Evolutionary conservation across 169 alveolate species (phyloP), one percentile per base, ranked within the genome.

Genomic region (Plasmodium chabaudi): DNA sequence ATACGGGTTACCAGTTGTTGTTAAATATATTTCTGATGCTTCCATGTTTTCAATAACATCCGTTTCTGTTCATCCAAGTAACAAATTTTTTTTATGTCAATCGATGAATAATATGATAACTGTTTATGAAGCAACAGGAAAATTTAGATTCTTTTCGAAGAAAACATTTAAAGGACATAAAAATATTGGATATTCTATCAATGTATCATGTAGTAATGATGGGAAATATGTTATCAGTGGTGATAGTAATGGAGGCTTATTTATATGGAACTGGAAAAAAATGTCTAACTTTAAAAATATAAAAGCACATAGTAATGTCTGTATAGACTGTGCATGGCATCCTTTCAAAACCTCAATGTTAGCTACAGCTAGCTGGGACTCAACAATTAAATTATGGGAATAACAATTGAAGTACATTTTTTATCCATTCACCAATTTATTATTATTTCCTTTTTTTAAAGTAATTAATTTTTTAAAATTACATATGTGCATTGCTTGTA

Each of bases 311-410:
- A 97, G 96, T 60, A 96, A 97, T 46, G 98, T 97, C 12, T 95
- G 98, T 44, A 97, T 98, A 75, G 99, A 97, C 89, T 97, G 98
- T 51, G 95, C 95, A 57, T 98, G 99, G 99, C 99, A 98, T 92
- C 99, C 99, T 46, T 84, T 95, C 39, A 96, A 95, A 59, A 96
- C 98, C 10, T 95, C 98, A 56, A 94, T 96, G 70, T 96, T 98
- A 17, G 99, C 99, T 27, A 97, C 99, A 70, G 96, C 99, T 88
- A 97, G 99, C 17, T 98, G 99, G 99, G 99, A 98, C 93, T 98
- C 99, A 27, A 94, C 98, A 46, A 94, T 98, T 60, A 98, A 98
- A 93, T 92, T 97, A 34, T 98, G 99, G 99, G 99, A 98, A 90
- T 98, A 94, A 94, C 15, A 60, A 39, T 39, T 10, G 69, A 55